These are phyloP conservation scores for Epichloe sibirici DNA, from an alignment of 2,329 filamentous ascomycete genomes.

Conservation along the genomic window DNA sequence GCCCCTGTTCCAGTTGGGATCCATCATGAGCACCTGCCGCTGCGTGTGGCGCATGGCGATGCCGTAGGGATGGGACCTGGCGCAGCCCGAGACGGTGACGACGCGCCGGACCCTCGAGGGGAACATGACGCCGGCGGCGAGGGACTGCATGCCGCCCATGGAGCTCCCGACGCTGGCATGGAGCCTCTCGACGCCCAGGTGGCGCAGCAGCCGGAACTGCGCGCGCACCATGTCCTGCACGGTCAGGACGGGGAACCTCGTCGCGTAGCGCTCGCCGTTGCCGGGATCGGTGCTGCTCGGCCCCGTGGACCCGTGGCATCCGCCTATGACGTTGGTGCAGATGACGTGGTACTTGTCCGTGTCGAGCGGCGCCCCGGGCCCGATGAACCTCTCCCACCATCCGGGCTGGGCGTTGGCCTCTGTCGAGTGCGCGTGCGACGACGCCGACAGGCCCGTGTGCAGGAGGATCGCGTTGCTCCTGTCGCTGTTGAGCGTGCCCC, in stretches of 20 bases:
- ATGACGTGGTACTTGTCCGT: conserved; percentile 88
- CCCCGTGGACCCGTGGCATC: conserved; percentile 91
- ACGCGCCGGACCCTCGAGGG: conserved; percentile 71
- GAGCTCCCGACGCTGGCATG: conserved; percentile 90
- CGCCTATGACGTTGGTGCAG: conserved; percentile 92
- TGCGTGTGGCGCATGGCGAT: conserved; percentile 98
- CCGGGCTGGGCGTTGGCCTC: conserved; percentile 72
- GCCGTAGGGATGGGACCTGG: conserved; percentile 89
- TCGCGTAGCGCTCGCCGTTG: conserved; percentile 81
- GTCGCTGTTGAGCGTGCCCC: conserved; percentile 70
- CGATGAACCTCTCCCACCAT: conserved; percentile 99
- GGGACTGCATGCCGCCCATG: conserved; percentile 97
- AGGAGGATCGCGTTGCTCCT: conserved; percentile 82
- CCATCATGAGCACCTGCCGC: conserved; percentile 97
- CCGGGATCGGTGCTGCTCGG: conserved; percentile 80
- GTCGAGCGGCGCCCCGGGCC: conserved; percentile 71
- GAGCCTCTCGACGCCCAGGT: conserved; percentile 61
- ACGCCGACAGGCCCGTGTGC: conserved; percentile 92
- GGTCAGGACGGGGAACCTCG: conserved; percentile 87
- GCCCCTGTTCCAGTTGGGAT: conserved; percentile 89
- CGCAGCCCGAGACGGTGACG: conserved; percentile 85
- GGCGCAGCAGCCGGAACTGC: conserved; percentile 80
- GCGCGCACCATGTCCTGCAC: conserved; percentile 96
- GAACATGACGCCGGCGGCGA: conserved; percentile 76
- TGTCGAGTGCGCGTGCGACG: conserved; percentile 93